Base-by-base conservation (phyloP, 306 rosid genomes). In the Fagus crenata region DNA sequence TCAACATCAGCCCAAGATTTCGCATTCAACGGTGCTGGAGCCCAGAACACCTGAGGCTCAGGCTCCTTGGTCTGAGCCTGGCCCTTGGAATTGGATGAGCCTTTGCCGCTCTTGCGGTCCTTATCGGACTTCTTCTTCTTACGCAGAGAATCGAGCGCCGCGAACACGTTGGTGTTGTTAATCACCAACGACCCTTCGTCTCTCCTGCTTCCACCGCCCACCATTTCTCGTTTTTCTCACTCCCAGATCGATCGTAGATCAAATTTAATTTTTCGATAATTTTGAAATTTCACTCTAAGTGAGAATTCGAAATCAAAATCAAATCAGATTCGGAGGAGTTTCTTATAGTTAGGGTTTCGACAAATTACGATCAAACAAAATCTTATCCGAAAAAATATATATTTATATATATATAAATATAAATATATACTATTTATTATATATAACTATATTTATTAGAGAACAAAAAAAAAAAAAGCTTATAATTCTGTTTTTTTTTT, bases 91-190 rank as follows among this genome's bases (percentile, higher is more conserved):
- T 93, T 90, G 37, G 96, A 87, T 0, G 90, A 85, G 9, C 83
- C 92, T 77, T 86, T 91, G 78, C 73, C 89, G 80, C 71, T 85
- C 85, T 91, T 93, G 61, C 77, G 85, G 49, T 89, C 93, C 92
- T 91, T 93, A 67, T 93, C 98, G 0, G 96, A 87, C 83, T 91
- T 91, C 96, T 90, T 93, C 93, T 93, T 93, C 91, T 86, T 93
- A 89, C 89, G 89, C 54, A 92, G 86, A 65, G 94, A 83, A 53
- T 93, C 98, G 0, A 93, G 89, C 70, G 98, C 98, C 2, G 94
- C 97, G 78, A 93, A 93, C 43, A 93, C 98, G 64, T 93, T 93
- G 7, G 90, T 77, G 88, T 86, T 93, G 79, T 85, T 91, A 70
- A 92, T 85, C 76, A 86, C 85, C 89, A 90, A 71, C 77, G 97